Conservation (phyloP, 2,329 filamentous ascomycete genomes). For the Neonectria coccinea region DNA sequence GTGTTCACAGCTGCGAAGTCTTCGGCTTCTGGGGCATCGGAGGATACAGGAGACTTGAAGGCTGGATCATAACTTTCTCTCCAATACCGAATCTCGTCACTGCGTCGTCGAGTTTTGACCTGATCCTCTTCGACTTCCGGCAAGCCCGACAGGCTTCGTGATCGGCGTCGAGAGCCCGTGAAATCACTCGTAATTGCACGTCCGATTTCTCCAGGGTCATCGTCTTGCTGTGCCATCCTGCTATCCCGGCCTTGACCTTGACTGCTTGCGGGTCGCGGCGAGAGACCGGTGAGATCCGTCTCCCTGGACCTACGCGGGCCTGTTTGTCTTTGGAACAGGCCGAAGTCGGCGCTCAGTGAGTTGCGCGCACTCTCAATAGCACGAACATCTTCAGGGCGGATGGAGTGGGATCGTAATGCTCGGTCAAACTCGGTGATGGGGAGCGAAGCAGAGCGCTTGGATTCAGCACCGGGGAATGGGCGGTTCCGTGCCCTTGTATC, state of each 20-base stretch:
- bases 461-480: slow-evolving; percentile 52
- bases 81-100: slow-evolving; percentile 74
- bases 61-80: slow-evolving; percentile 68
- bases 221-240: slow-evolving; percentile 51
- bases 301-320: slow-evolving; percentile 47
- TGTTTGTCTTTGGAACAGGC: slow-evolving; percentile 50
- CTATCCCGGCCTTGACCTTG: slow-evolving; percentile 67
- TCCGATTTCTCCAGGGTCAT: slow-evolving; percentile 68
- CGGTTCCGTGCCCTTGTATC: slow-evolving; percentile 54
- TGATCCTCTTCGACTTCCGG: slow-evolving; percentile 53
- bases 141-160: slow-evolving; percentile 69
- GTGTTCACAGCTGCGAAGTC: slow-evolving; percentile 45
- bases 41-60: slow-evolving; percentile 64
- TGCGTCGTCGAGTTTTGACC: slow-evolving; percentile 61
- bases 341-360: slow-evolving; percentile 62
- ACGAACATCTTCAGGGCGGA: slow-evolving; percentile 66
- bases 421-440: slow-evolving; percentile 71
- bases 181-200: slow-evolving; percentile 70
- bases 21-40: slow-evolving; percentile 55
- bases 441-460: slow-evolving; percentile 68
- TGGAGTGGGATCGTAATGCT: slow-evolving; percentile 71
- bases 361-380: slow-evolving; percentile 66
- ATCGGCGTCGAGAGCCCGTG: slow-evolving; percentile 63
- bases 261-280: slow-evolving; percentile 71
- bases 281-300: slow-evolving; percentile 64